Percentiles rank a stretch among this genome's conserved stretches.
These are phyloP conservation scores for Trametopsis cervina DNA, from an alignment of 768 basidiomycete genomes.

Conservation along the genomic window DNA sequence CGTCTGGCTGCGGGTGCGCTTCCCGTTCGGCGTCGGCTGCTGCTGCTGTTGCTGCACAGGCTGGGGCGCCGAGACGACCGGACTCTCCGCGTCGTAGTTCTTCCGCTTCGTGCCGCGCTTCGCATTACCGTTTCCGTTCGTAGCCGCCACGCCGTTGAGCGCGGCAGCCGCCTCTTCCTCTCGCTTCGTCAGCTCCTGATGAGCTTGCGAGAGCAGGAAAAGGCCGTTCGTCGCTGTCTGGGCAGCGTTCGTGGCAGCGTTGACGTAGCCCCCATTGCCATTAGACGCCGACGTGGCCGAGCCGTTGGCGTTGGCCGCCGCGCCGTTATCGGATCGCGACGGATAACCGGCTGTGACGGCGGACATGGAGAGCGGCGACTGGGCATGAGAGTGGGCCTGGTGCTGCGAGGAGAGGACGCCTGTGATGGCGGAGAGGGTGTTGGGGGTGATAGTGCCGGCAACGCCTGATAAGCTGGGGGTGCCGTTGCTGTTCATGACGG, in stretches of 20 bases:
- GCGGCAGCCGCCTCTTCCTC: slow-evolving; percentile 55
- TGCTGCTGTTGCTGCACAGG: slow-evolving; percentile 2
- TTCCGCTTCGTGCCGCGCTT: slow-evolving; percentile 72
- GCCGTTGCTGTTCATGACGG: slow-evolving; percentile 62
- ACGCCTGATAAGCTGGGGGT: slow-evolving; percentile 20
- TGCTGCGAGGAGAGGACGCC: slow-evolving; percentile 61
- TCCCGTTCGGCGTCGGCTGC: not conserved
- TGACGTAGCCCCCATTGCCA: slow-evolving; percentile 23
- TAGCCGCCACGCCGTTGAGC: slow-evolving; percentile 15
- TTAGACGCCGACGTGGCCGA: slow-evolving; percentile 5
- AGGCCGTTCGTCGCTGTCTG: slow-evolving; percentile 80
- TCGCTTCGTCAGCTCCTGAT: slow-evolving; percentile 94
- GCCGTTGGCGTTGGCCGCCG: slow-evolving; percentile 7
- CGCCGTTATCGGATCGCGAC: slow-evolving; percentile 12
- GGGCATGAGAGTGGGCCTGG: slow-evolving; percentile 57
- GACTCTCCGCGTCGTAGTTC: slow-evolving; percentile 40
- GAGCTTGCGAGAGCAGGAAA: slow-evolving; percentile 89
- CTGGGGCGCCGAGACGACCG: slow-evolving; percentile 10
- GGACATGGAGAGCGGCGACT: slow-evolving; percentile 30
- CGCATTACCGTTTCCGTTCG: slow-evolving; percentile 9
- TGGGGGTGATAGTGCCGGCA: slow-evolving; percentile 49
- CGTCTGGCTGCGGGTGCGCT: slow-evolving; percentile 33
- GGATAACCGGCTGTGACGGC: slow-evolving; percentile 19
- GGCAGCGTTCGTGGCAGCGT: slow-evolving; percentile 48
- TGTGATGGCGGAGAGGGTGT: slow-evolving; percentile 70